Conservation (phyloP, 2,329 filamentous ascomycete species). For the Colletotrichum kahawae region DNA sequence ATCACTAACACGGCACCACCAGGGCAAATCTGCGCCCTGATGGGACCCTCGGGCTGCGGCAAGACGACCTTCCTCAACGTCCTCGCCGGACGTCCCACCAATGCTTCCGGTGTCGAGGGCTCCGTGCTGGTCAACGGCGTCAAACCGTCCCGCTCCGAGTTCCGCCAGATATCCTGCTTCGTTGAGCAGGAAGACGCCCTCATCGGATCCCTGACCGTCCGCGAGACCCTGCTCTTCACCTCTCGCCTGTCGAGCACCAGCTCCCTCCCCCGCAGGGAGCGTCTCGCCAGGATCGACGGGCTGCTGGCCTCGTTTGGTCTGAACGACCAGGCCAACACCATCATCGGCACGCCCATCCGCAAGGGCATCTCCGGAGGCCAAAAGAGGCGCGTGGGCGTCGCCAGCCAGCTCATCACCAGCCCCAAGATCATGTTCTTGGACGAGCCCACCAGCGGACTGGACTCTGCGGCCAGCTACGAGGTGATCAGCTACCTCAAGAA, state of each 20-base stretch:
- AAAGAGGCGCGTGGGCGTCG: slow-evolving; percentile 80
- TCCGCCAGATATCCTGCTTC: slow-evolving; percentile 73
- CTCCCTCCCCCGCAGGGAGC: background rate
- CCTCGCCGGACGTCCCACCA: slow-evolving; percentile 67
- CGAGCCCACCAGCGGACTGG: slow-evolving; percentile 83
- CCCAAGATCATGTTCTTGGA: slow-evolving; percentile 84
- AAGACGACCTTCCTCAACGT: slow-evolving; percentile 87
- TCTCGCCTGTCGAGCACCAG: slow-evolving; percentile 68
- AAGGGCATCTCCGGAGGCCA: slow-evolving; percentile 88
- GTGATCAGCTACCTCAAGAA: slow-evolving; percentile 75
- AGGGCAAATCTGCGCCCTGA: slow-evolving; percentile 78
- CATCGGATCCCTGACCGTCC: slow-evolving; percentile 79
- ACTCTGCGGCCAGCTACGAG: slow-evolving; percentile 78
- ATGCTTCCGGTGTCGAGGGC: slow-evolving; percentile 56
- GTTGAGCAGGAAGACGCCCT: slow-evolving; percentile 90
- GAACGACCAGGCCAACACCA: slow-evolving; percentile 67
- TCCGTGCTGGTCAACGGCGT: slow-evolving; percentile 68
- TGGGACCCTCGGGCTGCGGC: slow-evolving; percentile 77
- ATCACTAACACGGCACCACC: background rate
- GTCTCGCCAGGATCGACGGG: slow-evolving; percentile 60
- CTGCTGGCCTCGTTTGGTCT: slow-evolving; percentile 78
- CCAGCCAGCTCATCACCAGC: slow-evolving; percentile 79
- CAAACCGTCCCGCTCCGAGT: slow-evolving; percentile 53
- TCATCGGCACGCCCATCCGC: slow-evolving; percentile 82
- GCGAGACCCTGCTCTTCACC: slow-evolving; percentile 80